These are phyloP conservation scores for Leccinum aurantiacum DNA, from an alignment of 768 basidiomycete species.

Conservation along the genomic window DNA sequence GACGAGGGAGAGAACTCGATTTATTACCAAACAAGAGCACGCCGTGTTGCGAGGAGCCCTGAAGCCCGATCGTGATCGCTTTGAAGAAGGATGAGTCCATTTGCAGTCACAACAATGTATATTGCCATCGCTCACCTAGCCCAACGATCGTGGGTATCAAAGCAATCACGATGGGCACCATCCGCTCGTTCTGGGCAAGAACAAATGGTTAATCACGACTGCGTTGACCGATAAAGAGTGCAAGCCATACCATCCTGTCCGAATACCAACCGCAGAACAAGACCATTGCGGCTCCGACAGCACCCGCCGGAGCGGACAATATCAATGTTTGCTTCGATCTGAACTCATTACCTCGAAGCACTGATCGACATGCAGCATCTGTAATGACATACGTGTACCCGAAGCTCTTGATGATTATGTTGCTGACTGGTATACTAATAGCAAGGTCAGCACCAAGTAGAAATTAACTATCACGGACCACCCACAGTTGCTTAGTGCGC, in stretches of 20 bases:
- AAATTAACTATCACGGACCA: background rate
- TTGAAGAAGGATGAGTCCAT: background rate
- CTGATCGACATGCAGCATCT: background rate
- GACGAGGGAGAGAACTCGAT: background rate
- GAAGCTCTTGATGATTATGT: constrained; percentile 60
- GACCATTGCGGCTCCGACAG: constrained; percentile 47
- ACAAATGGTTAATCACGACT: background rate
- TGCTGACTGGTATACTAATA: constrained; percentile 48
- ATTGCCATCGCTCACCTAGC: constrained; percentile 35
- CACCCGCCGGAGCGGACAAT: constrained; percentile 55
- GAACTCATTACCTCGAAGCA: background rate
- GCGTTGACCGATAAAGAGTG: background rate
- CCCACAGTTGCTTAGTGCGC: constrained; percentile 62
- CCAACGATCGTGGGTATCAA: constrained; percentile 60
- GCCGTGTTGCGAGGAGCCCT: constrained; percentile 47
- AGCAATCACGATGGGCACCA: constrained; percentile 59
- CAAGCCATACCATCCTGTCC: constrained; percentile 50
- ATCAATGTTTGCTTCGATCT: constrained; percentile 64
- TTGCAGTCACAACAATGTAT: background rate
- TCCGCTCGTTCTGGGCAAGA: constrained; percentile 49
- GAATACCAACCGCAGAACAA: constrained; percentile 64
- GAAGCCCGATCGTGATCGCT: constrained; percentile 57
- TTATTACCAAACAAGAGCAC: constrained; percentile 53
- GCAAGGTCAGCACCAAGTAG: background rate
- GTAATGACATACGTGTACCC: constrained; percentile 54